These are phyloP conservation scores for Penicillium lagena DNA, from an alignment of 495 filamentous ascomycete genomes.

Conservation along the genomic window DNA sequence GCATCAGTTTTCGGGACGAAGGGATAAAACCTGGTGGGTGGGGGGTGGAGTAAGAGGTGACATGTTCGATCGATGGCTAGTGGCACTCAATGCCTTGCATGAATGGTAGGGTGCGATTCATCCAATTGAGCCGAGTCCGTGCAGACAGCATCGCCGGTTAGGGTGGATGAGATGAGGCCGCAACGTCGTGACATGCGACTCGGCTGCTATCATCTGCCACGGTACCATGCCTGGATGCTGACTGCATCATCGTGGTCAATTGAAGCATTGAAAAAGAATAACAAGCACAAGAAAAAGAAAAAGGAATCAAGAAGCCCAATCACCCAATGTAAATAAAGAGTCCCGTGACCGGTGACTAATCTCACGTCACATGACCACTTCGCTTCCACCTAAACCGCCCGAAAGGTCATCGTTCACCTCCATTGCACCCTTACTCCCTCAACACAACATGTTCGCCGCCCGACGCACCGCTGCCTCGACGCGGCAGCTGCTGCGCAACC, in stretches of 20 bases:
- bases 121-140: too few species aligned
- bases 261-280: too few species aligned
- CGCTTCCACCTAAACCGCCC: constrained; percentile 22
- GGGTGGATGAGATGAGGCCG: too few species aligned
- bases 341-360: neutral
- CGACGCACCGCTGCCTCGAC: constrained; percentile 35
- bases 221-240: too few species aligned
- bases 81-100: constrained; percentile 16
- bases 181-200: too few species aligned
- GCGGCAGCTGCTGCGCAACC: constrained; percentile 38
- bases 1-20: too few species aligned
- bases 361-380: constrained; percentile 19
- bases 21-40: neutral
- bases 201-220: too few species aligned
- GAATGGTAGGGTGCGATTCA: constrained; percentile 9
- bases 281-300: too few species aligned
- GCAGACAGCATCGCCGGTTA: too few species aligned
- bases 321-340: too few species aligned
- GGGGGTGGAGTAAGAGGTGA: constrained; percentile 11
- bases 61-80: constrained; percentile 30
- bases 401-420: constrained; percentile 22
- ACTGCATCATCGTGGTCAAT: too few species aligned
- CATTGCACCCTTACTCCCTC: constrained; percentile 25
- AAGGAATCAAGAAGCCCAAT: too few species aligned
- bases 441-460: constrained; percentile 39